Evolutionary conservation across 176 grass and related monocot species (phyloP), one percentile per base, ranked within the genome.

Genomic region (Musa troglodytarum): DNA sequence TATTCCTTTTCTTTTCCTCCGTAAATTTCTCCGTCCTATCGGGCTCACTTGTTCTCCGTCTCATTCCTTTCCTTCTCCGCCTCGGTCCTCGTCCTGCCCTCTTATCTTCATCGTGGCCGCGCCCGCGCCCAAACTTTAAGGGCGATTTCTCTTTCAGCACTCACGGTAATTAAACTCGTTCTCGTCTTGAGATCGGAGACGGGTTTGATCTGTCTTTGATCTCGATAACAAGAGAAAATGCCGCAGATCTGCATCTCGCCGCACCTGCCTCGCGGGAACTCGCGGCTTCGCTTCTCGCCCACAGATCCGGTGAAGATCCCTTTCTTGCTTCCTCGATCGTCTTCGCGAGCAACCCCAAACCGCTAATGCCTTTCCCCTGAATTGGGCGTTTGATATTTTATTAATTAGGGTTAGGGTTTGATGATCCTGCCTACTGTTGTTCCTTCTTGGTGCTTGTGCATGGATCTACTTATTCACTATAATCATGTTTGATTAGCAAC

Each of bases 231-330:
- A 49, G 43, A 70, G 29, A 70, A 70, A 49, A 70, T 70, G 68
- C 68, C 68, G 68, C 68, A 51, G 34, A n/a, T 70, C 68, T 34
- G 16, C 9, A 7, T 50, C 68, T 50, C 17, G n/a, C 43, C 49
- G n/a, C 11, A 26, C 24, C 34, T 26, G 24, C 11, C 13, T 1
- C 65, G 65, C 14, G 1, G 65, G 65, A 29, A 34, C 3, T 34
- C 65, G 11, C 25, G 65, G 65, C 8, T 29, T 68, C 65, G 25
- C 65, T 15, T 68, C 65, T 68, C 13, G 24, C 65, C 24, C 2
- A 68, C 26, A 12, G 65, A 68, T 68, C 65, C 65, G 65, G 65
- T 68, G 65, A 68, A 68, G 26, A 68, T 68, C 34, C 63, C 24
- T 68, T 22, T 68, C 65, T 11, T 67, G 64, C 64, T 68, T 16